Base-by-base conservation (phyloP, 495 filamentous ascomycete genomes). In the Lasiosphaeria hispida region DNA sequence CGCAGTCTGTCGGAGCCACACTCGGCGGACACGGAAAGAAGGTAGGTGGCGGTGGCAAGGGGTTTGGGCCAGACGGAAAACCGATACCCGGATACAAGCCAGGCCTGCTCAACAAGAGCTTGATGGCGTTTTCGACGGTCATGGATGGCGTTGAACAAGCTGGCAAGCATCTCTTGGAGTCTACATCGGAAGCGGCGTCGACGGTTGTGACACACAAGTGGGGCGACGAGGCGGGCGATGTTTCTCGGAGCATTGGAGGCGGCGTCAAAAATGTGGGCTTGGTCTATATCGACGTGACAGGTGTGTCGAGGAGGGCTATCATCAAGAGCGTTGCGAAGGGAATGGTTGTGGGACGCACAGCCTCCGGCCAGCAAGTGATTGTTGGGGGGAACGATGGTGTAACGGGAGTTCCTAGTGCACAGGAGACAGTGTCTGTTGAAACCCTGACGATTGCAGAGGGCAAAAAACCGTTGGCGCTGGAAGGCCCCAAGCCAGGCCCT, bases 251-350 rank as follows among this genome's bases (percentile, higher is more conserved):
- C 44, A 64, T 98, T 48, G 89, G 89, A 0, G 88, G 92, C 3
- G 91, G 91, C 6, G 86, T 96, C 62, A 95, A 89, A 76, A 97
- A 97, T 63, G 95, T 97, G 41, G 93, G 92, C 4, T 76, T 98
- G 38, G 94, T 98, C n/a, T 98, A 98, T 66, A 93, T 98, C 40
- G 94, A 98, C 66, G 95, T 92, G 7, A 85, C 90, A 0, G 94
- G 94, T 4, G 95, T 98, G 4, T 92, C 87, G 48, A 79, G 94
- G 10, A 80, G 87, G 59, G 95, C 95, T 0, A 81, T 98, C 49
- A 83, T 98, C 59, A 98, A 95, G 77, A 79, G 82, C 55, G 94
- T 98, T 5, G 94, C 95, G 17, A 97, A 96, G 75, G 94, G 95
- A n/a, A 96, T 97, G 93, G 90, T 97, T 0, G 88, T 98, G 14